These are phyloP conservation scores for Thalassiosira hispida DNA, from an alignment of 352 stramenopile species.

Conservation along the genomic window DNA sequence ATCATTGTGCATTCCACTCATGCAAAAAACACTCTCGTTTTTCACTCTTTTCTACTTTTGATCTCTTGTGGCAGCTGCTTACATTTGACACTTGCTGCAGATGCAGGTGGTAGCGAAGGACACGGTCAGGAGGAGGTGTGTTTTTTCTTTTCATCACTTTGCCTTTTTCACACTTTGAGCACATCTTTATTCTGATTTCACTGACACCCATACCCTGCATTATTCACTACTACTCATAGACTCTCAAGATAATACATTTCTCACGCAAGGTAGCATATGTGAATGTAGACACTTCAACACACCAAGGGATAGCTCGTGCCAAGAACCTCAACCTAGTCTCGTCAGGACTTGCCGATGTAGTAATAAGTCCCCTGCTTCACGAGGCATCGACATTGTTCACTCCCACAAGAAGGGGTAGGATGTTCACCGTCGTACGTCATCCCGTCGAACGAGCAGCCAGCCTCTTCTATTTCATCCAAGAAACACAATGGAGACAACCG, in stretches of 20 bases:
- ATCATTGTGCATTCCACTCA: background rate
- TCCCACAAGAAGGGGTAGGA: constrained; percentile 38
- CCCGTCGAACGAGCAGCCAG: constrained; percentile 67
- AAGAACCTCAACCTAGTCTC: constrained; percentile 47
- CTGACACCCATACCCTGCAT: background rate
- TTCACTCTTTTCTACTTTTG: too few species aligned
- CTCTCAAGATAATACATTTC: constrained; percentile 47
- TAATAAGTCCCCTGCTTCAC: constrained; percentile 54
- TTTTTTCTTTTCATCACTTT: background rate
- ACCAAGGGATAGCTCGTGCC: constrained; percentile 50
- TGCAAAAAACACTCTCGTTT: too few species aligned
- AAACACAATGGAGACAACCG: constrained; percentile 54
- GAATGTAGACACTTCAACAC: constrained; percentile 61
- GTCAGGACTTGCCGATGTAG: constrained; percentile 54
- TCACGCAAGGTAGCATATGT: constrained; percentile 48
- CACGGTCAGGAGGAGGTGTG: constrained; percentile 24
- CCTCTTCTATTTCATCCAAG: constrained; percentile 71
- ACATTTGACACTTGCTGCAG: constrained; percentile 44
- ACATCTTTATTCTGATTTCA: constrained; percentile 12
- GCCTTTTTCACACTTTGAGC: background rate
- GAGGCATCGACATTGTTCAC: constrained; percentile 49
- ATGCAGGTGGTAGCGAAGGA: constrained; percentile 37
- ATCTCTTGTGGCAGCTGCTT: constrained; percentile 43
- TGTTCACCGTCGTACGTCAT: constrained; percentile 68
- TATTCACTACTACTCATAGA: too few species aligned